Base-by-base conservation (phyloP, 257 asterid species). In the Ilex asprella region DNA sequence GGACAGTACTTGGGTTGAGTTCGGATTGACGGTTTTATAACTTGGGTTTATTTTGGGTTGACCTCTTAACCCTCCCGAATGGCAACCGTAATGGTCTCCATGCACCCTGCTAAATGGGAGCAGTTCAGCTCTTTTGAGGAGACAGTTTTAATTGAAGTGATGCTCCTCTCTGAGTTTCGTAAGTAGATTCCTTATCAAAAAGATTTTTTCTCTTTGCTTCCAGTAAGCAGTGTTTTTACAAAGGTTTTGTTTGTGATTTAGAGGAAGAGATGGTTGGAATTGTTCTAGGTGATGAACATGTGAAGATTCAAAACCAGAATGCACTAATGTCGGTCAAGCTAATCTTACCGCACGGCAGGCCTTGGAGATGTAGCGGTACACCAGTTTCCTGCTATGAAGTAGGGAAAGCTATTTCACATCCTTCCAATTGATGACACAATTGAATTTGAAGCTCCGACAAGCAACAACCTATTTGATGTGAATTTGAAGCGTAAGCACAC, bases 371-470 rank as follows among this genome's bases (percentile, higher is more conserved):
- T 46, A 2, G 52, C 10, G 12, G 75, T 75, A 32, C 77, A 79
- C 57, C 81, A 75, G 43, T 79, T 81, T 41, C 74, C 81, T 12
- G 84, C n/a, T n/a, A n/a, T n/a, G n/a, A n/a, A n/a, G n/a, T n/a
- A n/a, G n/a, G n/a, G n/a, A n/a, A n/a, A 61, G 58, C 79, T 81
- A 30, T 81, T 79, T 49, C 84, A 79, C 57, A 72, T 79, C 31
- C 84, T 79, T 64, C 84, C 84, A 2, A 9, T n/a, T 79, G 84
- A 75, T 12, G 81, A 79, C 64, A 66, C 79, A 0, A 30, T n/a
- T n/a, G n/a, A n/a, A n/a, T n/a, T 79, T 30, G 81, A 79, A 68
- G 84, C 81, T 55, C 69, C 75, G 58, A 73, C 81, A n/a, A n/a
- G n/a, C 1, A 81, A 81, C 31, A 76, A 79, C 57, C 58, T 79